phyloP scores from a whole-genome alignment of 2,329 filamentous ascomycete species.

The Aspergillus uvarum region DNA sequence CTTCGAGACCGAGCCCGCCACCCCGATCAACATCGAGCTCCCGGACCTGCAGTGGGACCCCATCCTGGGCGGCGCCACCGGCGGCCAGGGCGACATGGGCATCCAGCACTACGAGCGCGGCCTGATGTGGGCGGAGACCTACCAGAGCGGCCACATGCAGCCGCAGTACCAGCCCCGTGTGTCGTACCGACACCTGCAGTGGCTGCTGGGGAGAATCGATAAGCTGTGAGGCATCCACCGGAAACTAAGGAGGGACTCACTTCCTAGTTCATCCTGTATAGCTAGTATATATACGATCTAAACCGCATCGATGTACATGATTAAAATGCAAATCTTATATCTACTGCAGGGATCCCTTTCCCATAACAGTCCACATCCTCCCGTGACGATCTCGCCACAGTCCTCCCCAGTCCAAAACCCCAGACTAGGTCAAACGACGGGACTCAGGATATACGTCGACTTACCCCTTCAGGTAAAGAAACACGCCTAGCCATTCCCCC shows the following conservation, averaged over 20 bases:
- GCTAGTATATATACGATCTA: background rate
- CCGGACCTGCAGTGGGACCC: slow-evolving; percentile 57
- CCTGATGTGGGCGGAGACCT: slow-evolving; percentile 63
- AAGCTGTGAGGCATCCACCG: slow-evolving; percentile 17
- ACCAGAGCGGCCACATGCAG: slow-evolving; percentile 39
- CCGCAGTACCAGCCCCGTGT: slow-evolving; percentile 68
- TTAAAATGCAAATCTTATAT: too few species aligned
- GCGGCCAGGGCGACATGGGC: slow-evolving; percentile 65
- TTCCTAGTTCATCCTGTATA: too few species aligned
- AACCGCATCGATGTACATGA: too few species aligned
- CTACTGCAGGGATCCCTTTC: too few species aligned
- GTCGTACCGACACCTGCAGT: slow-evolving; percentile 64
- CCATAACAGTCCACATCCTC: too few species aligned
- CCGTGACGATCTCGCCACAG: too few species aligned
- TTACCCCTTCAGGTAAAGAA: too few species aligned
- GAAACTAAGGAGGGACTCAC: too few species aligned
- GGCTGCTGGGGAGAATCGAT: slow-evolving; percentile 34
- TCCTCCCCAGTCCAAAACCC: too few species aligned
- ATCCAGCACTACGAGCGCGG: slow-evolving; percentile 72
- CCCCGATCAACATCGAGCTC: slow-evolving; percentile 32
- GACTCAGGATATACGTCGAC: too few species aligned
- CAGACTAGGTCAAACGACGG: too few species aligned
- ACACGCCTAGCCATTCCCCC: too few species aligned
- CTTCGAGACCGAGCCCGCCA: slow-evolving; percentile 67
- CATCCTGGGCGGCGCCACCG: slow-evolving; percentile 56